Percentiles rank a stretch among this genome's conserved stretches.
These are phyloP conservation scores for Russula abietina DNA, from an alignment of 768 basidiomycete genomes.

Conservation along the genomic window DNA sequence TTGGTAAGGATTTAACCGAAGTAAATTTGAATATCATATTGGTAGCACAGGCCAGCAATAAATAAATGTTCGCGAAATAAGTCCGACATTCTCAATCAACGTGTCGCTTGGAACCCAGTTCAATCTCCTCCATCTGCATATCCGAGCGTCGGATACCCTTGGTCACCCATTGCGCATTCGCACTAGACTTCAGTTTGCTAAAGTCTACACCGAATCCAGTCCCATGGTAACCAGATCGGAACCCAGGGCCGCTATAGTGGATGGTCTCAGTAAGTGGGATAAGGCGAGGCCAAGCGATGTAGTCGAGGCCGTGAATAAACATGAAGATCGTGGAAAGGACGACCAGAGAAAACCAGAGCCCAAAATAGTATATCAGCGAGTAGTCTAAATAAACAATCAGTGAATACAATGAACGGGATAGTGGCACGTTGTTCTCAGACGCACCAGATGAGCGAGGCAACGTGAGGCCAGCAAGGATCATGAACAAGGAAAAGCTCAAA, in stretches of 20 bases:
- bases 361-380: constrained; percentile 77
- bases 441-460: constrained; percentile 82
- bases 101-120: constrained; percentile 78
- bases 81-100: constrained; percentile 46
- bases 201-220: constrained; percentile 52
- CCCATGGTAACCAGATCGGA: constrained; percentile 68
- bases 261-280: constrained; percentile 73
- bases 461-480: constrained; percentile 82
- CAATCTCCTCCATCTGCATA: constrained; percentile 58
- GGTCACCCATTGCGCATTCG: constrained; percentile 38
- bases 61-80: constrained; percentile 1
- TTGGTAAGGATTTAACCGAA: constrained; percentile 18
- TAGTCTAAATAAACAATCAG: constrained; percentile 49
- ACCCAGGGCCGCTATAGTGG: constrained; percentile 86
- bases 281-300: constrained; percentile 91
- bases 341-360: constrained; percentile 71
- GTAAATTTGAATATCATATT: constrained; percentile 4
- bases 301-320: constrained; percentile 80
- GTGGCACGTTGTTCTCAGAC: constrained; percentile 29
- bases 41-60: not conserved
- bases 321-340: constrained; percentile 65
- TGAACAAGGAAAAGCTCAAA: constrained; percentile 74
- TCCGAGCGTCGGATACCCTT: constrained; percentile 31
- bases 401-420: constrained; percentile 14
- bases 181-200: constrained; percentile 33